phyloP scores from a whole-genome alignment of 305 asterid genomes.

The Lippia alba region DNA sequence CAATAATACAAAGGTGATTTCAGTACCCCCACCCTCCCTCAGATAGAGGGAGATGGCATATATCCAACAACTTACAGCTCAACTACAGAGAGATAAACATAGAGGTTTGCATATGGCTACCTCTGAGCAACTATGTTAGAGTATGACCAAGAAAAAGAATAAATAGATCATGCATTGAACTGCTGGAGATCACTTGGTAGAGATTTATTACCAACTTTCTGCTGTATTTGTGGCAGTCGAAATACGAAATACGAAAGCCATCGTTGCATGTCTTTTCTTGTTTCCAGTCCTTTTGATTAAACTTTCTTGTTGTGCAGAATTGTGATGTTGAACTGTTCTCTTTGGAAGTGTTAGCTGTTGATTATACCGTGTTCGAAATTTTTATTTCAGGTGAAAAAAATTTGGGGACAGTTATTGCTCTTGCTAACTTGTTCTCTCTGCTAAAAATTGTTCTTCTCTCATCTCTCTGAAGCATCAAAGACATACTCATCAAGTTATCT shows the following conservation, averaged over 20 bases:
- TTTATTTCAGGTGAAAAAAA: background rate
- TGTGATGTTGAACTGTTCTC: background rate
- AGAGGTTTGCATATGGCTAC: too few species aligned
- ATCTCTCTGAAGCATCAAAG: constrained; percentile 24
- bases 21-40: too few species aligned
- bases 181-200: too few species aligned
- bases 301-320: background rate
- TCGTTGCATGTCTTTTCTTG: background rate
- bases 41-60: too few species aligned
- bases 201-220: background rate
- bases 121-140: too few species aligned
- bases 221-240: background rate
- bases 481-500: constrained; percentile 9
- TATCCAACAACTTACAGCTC: too few species aligned
- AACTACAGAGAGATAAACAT: too few species aligned
- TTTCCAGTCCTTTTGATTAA: background rate
- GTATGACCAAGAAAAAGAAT: too few species aligned
- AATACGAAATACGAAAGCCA: background rate
- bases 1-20: too few species aligned
- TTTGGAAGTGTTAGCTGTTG: background rate
- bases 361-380: background rate
- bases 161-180: too few species aligned
- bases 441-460: background rate
- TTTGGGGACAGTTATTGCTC: background rate
- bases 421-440: background rate